phyloP scores from a whole-genome alignment of 805 yeast genomes.

The Yarrowia sp. region DNA sequence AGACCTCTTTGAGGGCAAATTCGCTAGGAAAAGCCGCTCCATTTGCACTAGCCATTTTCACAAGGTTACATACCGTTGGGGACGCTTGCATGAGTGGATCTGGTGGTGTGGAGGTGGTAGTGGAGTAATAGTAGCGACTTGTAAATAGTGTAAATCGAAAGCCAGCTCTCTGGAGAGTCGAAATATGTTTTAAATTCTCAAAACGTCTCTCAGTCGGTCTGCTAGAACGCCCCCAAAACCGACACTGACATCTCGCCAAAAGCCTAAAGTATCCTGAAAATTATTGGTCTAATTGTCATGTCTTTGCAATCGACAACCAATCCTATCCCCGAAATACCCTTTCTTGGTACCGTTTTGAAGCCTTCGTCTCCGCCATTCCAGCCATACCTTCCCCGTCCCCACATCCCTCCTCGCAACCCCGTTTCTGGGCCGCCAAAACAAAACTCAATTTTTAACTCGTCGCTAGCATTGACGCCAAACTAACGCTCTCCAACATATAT shows the following conservation, averaged over 20 bases:
- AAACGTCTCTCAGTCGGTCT: not conserved
- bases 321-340: not conserved
- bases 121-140: too few relatives aligned
- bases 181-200: not conserved
- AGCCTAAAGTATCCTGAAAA: not conserved
- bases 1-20: not conserved
- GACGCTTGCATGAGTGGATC: not conserved
- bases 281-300: not conserved
- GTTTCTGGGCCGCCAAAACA: too few relatives aligned
- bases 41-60: not conserved
- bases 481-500: not conserved
- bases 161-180: not conserved
- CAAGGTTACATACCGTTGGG: constrained; percentile 7
- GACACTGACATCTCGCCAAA: not conserved
- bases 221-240: not conserved
- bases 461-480: not conserved
- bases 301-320: not conserved
- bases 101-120: too few relatives aligned
- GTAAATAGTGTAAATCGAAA: not conserved
- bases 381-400: not conserved
- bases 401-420: not conserved
- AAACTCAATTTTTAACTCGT: too few relatives aligned
- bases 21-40: not conserved
- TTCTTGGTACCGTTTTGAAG: too few relatives aligned
- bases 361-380: too few relatives aligned